These are phyloP conservation scores for Ophiocordyceps camponoti-leonardi DNA, from an alignment of 2,329 filamentous ascomycete genomes.

Conservation along the genomic window DNA sequence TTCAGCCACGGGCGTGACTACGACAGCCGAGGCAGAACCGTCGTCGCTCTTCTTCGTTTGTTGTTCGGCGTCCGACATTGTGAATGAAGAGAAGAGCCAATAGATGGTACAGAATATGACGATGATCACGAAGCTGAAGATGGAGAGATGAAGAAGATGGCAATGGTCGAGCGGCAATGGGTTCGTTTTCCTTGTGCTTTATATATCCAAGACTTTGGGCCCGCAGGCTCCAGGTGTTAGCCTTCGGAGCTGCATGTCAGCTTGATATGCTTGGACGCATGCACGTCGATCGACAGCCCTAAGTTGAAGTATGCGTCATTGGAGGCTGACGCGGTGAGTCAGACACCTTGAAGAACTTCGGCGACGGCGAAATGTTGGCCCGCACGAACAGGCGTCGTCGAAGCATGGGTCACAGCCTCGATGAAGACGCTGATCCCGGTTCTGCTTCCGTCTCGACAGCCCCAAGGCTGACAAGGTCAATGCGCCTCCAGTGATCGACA, in stretches of 20 bases:
- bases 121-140: too few relatives aligned
- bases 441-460: slow-evolving; percentile 16
- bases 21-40: slow-evolving; percentile 1
- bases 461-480: slow-evolving; percentile 34
- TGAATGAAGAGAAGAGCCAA: neutral
- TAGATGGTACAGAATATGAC: too few relatives aligned
- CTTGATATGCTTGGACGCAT: too few relatives aligned
- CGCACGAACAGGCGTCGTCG: neutral
- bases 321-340: too few relatives aligned
- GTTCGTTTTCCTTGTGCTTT: too few relatives aligned
- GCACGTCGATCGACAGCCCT: too few relatives aligned
- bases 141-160: too few relatives aligned
- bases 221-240: too few relatives aligned
- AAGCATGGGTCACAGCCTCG: neutral
- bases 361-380: neutral
- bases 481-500: slow-evolving; percentile 33
- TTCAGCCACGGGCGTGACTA: slow-evolving; percentile 1
- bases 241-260: too few relatives aligned
- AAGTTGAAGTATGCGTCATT: too few relatives aligned
- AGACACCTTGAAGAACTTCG: neutral
- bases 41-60: slow-evolving; percentile 1
- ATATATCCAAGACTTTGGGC: too few relatives aligned
- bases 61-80: neutral
- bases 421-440: slow-evolving; percentile 11
- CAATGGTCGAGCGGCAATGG: too few relatives aligned